Evolutionary conservation across 176 grass and related monocot species (phyloP).

Genomic region (Zoysia pacifica): DNA sequence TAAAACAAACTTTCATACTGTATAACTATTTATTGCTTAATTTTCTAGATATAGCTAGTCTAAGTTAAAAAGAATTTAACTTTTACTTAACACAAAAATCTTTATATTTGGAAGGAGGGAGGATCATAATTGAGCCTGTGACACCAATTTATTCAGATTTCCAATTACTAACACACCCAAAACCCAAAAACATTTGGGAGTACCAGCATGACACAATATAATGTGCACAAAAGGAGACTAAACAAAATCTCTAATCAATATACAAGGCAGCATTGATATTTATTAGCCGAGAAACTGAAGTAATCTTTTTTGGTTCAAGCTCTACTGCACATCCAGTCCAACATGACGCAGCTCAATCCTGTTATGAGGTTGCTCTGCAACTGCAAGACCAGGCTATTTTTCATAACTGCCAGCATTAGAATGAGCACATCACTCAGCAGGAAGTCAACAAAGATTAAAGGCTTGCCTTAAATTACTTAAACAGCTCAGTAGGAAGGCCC

Average conservation of each 20-base stretch:
- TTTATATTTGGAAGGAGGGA: too few species aligned
- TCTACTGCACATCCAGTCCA: slow-evolving; percentile 19
- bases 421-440: not conserved
- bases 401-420: not conserved
- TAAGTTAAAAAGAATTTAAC: too few species aligned
- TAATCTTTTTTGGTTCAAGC: slow-evolving; percentile 7
- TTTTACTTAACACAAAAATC: too few species aligned
- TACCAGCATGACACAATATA: slow-evolving; percentile 29
- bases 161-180: not conserved
- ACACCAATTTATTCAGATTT: slow-evolving; percentile 28
- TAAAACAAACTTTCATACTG: too few species aligned
- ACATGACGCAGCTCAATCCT: slow-evolving; percentile 7
- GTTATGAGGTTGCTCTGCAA: slow-evolving; percentile 27
- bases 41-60: too few species aligned
- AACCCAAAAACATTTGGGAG: not conserved
- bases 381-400: slow-evolving; percentile 1
- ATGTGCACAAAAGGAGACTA: slow-evolving; percentile 20
- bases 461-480: slow-evolving; percentile 24
- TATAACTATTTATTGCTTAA: too few species aligned
- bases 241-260: slow-evolving; percentile 32
- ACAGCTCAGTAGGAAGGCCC: not conserved
- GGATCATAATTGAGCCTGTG: not conserved
- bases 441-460: slow-evolving; percentile 2
- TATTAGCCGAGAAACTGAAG: slow-evolving; percentile 33
- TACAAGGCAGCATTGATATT: slow-evolving; percentile 24